Percentiles rank a stretch among this genome's conserved stretches.
These are phyloP conservation scores for Lumnitzera racemosa DNA, from an alignment of 345 rosid genomes.

Conservation along the genomic window DNA sequence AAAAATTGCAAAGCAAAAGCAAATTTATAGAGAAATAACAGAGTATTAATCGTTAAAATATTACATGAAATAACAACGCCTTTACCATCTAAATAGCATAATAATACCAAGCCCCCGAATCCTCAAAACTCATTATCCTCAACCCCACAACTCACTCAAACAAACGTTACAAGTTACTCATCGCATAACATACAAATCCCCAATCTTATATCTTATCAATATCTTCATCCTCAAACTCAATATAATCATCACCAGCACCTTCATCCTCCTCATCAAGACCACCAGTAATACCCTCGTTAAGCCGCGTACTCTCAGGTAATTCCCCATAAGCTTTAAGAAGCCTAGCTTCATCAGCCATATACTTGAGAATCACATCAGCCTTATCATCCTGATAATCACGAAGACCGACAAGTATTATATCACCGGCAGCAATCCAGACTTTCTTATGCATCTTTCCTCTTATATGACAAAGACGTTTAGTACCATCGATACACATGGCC, in stretches of 20 bases:
- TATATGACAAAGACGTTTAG: slow-evolving; percentile 45
- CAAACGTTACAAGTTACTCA: too few species aligned
- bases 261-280: slow-evolving; percentile 41
- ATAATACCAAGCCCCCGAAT: too few species aligned
- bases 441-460: slow-evolving; percentile 56
- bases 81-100: too few species aligned
- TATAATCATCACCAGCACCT: slow-evolving; percentile 27
- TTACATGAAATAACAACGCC: background rate
- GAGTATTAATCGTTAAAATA: too few species aligned
- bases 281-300: slow-evolving; percentile 36
- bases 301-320: slow-evolving; percentile 27
- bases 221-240: slow-evolving; percentile 46
- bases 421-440: slow-evolving; percentile 49
- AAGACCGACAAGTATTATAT: slow-evolving; percentile 40
- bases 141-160: background rate
- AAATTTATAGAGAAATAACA: background rate
- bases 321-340: slow-evolving; percentile 42
- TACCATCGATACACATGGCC: slow-evolving; percentile 43
- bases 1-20: background rate
- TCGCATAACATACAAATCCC: background rate
- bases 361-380: slow-evolving; percentile 47
- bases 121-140: background rate
- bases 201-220: slow-evolving; percentile 30
- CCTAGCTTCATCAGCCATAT: slow-evolving; percentile 44
- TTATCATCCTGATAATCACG: slow-evolving; percentile 49